Base-by-base conservation (phyloP, 2,329 filamentous ascomycete species). In the Penicillium hordei region DNA sequence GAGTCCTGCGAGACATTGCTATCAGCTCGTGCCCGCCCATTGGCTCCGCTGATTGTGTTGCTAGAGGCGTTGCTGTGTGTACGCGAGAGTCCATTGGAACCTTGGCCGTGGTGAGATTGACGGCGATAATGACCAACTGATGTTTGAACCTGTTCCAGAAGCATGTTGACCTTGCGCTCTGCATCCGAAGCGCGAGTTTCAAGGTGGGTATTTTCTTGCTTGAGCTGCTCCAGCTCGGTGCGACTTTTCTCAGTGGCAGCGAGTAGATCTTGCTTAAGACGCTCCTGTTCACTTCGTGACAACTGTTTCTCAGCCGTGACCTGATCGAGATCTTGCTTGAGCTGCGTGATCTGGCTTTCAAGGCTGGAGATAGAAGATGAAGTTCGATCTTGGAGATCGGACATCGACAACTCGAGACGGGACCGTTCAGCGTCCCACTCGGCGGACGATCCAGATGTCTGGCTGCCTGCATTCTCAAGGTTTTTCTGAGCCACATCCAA, bases 101-200 rank as follows among this genome's bases (percentile, higher is more conserved):
- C 64, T 70, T 76, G 68, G 48, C 69, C 70, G 57, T 75, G 71
- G 62, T 85, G 80, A 5, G 84, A 85, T 66, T 86, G 91, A 40
- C 94, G 89, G 55, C 94, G 89, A 75, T 97, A 97, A 72, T 90
- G 96, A 76, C 94, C 93, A 17, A 99, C 94, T 4, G 91, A 96
- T 40, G 87, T 86, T 75, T 96, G 93, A 38, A 99, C 93, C 71
- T 97, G 93, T 73, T 97, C 92, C 13, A 99, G 86, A 49, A 99
- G 86, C 69, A 96, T 84, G 33, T 90, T 91, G 23, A 99, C 94
- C 70, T 96, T 96, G 64, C 90, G 87, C 78, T 99, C 94, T 1
- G 94, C 94, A 72, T 97, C 93, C 51, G 86, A 82, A 6, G 93
- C 93, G 43, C 93, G 89, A 66, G 86, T 86, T 73, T 97, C 93